phyloP scores from a whole-genome alignment of 192 early-diverging fungal genomes.

The Backusella mclennaniae region DNA sequence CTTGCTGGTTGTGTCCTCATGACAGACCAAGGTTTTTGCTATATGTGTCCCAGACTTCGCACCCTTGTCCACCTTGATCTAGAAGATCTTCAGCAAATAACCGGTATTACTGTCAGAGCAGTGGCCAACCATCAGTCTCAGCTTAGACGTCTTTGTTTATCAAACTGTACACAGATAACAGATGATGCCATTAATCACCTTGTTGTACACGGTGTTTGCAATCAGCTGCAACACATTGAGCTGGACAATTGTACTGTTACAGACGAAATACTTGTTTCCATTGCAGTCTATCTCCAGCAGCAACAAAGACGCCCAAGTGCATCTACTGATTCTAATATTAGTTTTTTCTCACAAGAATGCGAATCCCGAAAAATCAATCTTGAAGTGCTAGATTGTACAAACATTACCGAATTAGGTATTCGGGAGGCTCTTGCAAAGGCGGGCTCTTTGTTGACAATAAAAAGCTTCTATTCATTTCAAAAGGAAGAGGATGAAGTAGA shows the following conservation, averaged over 20 bases:
- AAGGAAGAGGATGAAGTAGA: not conserved
- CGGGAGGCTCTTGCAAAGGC: slow-evolving; percentile 36
- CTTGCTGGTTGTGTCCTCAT: slow-evolving; percentile 43
- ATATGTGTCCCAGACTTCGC: slow-evolving; percentile 26
- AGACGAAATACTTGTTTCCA: slow-evolving; percentile 40
- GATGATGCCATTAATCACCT: slow-evolving; percentile 38
- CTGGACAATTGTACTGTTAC: slow-evolving; percentile 48
- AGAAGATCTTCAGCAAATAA: slow-evolving; percentile 35
- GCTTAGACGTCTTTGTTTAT: slow-evolving; percentile 35
- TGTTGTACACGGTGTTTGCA: slow-evolving; percentile 28
- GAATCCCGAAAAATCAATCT: slow-evolving; percentile 20
- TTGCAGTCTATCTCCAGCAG: slow-evolving; percentile 42
- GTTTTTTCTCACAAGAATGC: not conserved
- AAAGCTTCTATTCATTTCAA: slow-evolving; percentile 50
- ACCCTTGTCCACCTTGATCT: slow-evolving; percentile 33
- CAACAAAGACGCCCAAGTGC: slow-evolving; percentile 19
- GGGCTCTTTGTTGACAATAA: slow-evolving; percentile 37
- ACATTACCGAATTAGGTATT: slow-evolving; percentile 48
- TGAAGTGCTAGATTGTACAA: slow-evolving; percentile 51
- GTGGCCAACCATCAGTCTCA: slow-evolving; percentile 29
- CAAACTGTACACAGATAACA: slow-evolving; percentile 38
- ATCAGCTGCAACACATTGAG: slow-evolving; percentile 40
- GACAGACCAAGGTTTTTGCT: slow-evolving; percentile 40
- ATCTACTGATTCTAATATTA: slow-evolving; percentile 11
- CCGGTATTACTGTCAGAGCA: slow-evolving; percentile 25